Conservation (phyloP, 345 rosid genomes). For the Barbarea vulgaris region DNA sequence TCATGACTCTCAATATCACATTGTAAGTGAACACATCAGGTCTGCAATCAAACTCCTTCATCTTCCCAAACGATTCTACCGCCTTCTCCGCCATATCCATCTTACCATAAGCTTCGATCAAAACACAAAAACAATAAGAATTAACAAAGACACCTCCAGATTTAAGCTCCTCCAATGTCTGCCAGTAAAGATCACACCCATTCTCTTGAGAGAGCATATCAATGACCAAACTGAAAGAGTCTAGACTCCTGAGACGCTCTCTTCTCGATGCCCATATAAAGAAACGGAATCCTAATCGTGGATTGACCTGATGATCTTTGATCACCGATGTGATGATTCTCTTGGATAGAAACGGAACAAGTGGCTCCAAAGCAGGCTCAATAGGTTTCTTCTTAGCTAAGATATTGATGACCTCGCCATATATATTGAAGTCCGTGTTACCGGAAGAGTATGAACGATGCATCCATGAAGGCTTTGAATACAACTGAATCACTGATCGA, state of each 20-base stretch:
- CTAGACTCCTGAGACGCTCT: slow-evolving; percentile 50
- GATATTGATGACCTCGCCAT: slow-evolving; percentile 57
- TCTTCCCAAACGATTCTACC: slow-evolving; percentile 70
- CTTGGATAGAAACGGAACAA: slow-evolving; percentile 56
- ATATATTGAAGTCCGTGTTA: slow-evolving; percentile 30
- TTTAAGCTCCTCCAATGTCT: slow-evolving; percentile 58
- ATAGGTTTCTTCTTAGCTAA: slow-evolving; percentile 52
- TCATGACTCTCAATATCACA: slow-evolving; percentile 48
- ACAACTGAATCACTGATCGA: slow-evolving; percentile 8
- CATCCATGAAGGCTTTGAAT: slow-evolving; percentile 33
- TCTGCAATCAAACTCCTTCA: slow-evolving; percentile 65
- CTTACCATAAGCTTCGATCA: slow-evolving; percentile 63
- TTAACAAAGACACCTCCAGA: slow-evolving; percentile 40
- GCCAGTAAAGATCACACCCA: slow-evolving; percentile 64
- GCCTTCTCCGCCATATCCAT: slow-evolving; percentile 65
- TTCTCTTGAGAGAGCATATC: slow-evolving; percentile 52
- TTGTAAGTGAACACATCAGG: slow-evolving; percentile 73
- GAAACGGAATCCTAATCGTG: slow-evolving; percentile 65
- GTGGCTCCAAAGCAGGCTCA: slow-evolving; percentile 65
- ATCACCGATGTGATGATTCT: slow-evolving; percentile 52
- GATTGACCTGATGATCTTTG: slow-evolving; percentile 48
- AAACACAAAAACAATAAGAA: slow-evolving; percentile 55
- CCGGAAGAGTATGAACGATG: slow-evolving; percentile 34
- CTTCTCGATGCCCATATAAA: slow-evolving; percentile 73
- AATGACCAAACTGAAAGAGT: slow-evolving; percentile 41